phyloP scores from a whole-genome alignment of 345 rosid species.

The Citrus trifoliata region DNA sequence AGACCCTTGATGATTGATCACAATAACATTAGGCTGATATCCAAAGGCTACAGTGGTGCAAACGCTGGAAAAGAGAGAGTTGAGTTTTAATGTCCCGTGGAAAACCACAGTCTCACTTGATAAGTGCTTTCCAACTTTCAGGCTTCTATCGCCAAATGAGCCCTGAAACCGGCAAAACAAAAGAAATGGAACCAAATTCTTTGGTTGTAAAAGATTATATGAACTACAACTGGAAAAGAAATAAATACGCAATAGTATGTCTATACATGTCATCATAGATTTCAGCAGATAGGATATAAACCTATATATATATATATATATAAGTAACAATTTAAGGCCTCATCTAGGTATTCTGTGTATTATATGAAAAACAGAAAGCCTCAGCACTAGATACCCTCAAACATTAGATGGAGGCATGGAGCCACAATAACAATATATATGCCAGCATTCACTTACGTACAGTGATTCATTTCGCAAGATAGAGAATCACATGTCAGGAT shows the following conservation, averaged over 20 bases:
- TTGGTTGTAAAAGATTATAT: background rate
- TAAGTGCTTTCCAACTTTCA: background rate
- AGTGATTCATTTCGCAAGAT: background rate
- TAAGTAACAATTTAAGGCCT: background rate
- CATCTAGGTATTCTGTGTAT: background rate
- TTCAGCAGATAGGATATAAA: background rate
- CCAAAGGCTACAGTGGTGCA: background rate
- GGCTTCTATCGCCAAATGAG: background rate
- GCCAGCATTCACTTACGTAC: background rate
- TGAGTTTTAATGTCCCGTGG: background rate
- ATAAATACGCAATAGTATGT: no score
- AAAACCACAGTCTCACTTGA: background rate
- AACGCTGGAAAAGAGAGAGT: background rate
- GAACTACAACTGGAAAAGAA: background rate
- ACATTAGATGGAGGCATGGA: background rate
- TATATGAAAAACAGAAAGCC: background rate
- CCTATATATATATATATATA: no score
- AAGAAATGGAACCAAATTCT: background rate
- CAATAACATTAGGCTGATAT: background rate
- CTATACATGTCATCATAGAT: background rate
- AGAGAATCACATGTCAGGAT: slow-evolving; percentile 38
- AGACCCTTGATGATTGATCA: background rate
- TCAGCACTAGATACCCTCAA: background rate
- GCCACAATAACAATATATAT: background rate
- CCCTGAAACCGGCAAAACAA: background rate